These are phyloP conservation scores for Hypomontagnella submonticulosa DNA, from an alignment of 495 filamentous ascomycete species.

Conservation along the genomic window DNA sequence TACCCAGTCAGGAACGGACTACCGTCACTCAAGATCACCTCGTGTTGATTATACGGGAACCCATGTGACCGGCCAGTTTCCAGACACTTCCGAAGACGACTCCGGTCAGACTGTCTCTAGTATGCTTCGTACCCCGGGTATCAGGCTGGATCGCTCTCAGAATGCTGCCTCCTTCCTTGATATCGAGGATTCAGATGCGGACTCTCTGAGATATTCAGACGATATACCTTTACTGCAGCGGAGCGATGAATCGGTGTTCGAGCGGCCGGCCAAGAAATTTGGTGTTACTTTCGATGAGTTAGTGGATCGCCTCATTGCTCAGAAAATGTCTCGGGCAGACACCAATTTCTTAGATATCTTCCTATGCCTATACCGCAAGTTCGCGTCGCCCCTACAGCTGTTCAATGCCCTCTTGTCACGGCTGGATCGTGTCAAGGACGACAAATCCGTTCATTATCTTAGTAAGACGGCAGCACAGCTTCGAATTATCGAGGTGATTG, in stretches of 20 bases:
- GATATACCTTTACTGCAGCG: conserved; percentile 70
- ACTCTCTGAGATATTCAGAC: conserved; percentile 65
- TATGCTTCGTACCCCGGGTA: conserved; percentile 58
- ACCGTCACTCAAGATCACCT: conserved; percentile 42
- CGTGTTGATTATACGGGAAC: conserved; percentile 45
- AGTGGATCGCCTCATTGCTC: conserved; percentile 82
- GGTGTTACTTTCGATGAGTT: conserved; percentile 87
- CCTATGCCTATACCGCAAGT: conserved; percentile 94
- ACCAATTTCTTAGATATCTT: conserved; percentile 87
- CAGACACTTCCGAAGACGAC: conserved; percentile 51
- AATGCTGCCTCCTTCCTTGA: conserved; percentile 65
- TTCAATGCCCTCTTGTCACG: conserved; percentile 77
- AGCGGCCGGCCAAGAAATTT: conserved; percentile 61
- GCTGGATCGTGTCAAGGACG: conserved; percentile 73
- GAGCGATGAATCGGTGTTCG: conserved; percentile 60
- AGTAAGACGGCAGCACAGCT: conserved; percentile 81
- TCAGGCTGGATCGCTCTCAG: conserved; percentile 56
- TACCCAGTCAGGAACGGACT: conserved; percentile 40
- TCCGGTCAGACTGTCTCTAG: conserved; percentile 53
- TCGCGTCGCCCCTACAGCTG: conserved; percentile 81
- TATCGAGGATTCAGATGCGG: conserved; percentile 68
- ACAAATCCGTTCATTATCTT: conserved; percentile 69
- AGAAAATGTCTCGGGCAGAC: conserved; percentile 85
- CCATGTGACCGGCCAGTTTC: conserved; percentile 45
- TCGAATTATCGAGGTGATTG: conserved; percentile 82